Evolutionary conservation across 768 basidiomycete genomes (phyloP).

Genomic region (Clitopilus hobsonii): DNA sequence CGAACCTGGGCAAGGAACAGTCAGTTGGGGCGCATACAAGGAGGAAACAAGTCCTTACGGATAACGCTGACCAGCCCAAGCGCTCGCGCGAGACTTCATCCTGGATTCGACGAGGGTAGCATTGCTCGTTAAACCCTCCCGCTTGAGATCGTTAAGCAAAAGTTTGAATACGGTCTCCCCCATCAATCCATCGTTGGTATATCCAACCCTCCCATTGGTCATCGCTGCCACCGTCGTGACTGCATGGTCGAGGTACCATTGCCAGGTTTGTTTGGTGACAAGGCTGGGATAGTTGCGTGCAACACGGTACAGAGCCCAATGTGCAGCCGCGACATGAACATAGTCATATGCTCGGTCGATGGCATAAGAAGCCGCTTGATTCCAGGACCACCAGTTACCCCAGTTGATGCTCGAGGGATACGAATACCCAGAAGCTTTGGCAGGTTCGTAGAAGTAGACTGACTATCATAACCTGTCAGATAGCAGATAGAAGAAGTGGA

Average conservation of each 20-base stretch:
- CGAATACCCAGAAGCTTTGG: constrained; percentile 35
- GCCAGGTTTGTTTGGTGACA: constrained; percentile 42
- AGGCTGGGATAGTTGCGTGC: constrained; percentile 53
- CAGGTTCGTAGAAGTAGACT: constrained; percentile 49
- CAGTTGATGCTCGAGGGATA: constrained; percentile 46
- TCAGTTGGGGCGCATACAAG: not conserved
- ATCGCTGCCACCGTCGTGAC: constrained; percentile 41
- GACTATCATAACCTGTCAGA: constrained; percentile 22
- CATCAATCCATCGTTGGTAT: constrained; percentile 45
- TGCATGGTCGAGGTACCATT: constrained; percentile 55
- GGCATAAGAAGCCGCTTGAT: constrained; percentile 40
- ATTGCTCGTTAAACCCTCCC: constrained; percentile 46
- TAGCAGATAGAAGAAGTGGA: not conserved
- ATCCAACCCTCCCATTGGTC: constrained; percentile 43
- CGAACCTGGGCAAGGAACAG: constrained; percentile 32
- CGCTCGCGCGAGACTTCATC: constrained; percentile 39
- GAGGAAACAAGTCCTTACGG: constrained; percentile 32
- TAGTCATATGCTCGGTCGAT: constrained; percentile 52
- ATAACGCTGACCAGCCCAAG: constrained; percentile 45
- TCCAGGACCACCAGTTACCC: constrained; percentile 58
- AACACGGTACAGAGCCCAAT: constrained; percentile 55
- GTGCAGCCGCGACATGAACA: constrained; percentile 42
- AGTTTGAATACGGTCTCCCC: constrained; percentile 49
- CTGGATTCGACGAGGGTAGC: constrained; percentile 40
- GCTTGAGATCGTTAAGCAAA: constrained; percentile 43